Conservation (phyloP, 164 flowering plant species). For the Vitis cinerea region DNA sequence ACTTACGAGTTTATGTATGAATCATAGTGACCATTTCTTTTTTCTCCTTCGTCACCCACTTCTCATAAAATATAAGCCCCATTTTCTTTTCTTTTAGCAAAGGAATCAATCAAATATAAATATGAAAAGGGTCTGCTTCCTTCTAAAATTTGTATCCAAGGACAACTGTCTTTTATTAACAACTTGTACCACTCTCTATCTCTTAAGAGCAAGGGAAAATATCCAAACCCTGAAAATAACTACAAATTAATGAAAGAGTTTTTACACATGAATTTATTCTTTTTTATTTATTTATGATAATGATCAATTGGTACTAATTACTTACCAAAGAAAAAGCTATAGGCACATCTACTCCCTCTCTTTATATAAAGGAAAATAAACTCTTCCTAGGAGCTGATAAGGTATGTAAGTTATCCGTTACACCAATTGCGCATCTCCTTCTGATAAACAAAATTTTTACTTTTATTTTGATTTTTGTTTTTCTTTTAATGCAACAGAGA, state of each 20-base stretch:
- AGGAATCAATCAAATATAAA: conserved; percentile 9
- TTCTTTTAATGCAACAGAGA: not conserved
- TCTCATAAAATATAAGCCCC: conserved; percentile 5
- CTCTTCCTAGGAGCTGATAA: conserved; percentile 5
- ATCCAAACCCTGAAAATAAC: too few relatives aligned
- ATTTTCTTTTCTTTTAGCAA: conserved; percentile 3
- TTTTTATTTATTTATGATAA: too few relatives aligned
- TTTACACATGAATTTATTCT: too few relatives aligned
- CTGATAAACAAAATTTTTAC: conserved; percentile 4
- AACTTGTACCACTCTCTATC: conserved; percentile 20
- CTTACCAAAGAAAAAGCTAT: not conserved
- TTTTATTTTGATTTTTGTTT: not conserved
- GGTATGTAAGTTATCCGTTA: conserved; percentile 16
- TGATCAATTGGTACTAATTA: too few relatives aligned
- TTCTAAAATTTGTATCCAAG: conserved; percentile 13
- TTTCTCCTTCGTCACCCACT: conserved; percentile 16
- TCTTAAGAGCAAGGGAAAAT: not conserved
- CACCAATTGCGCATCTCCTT: conserved; percentile 12
- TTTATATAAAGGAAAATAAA: not conserved
- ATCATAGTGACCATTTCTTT: not conserved
- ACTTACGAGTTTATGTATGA: not conserved
- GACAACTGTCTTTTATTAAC: conserved; percentile 24
- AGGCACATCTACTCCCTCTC: conserved; percentile 5
- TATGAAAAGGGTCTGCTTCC: conserved; percentile 2
- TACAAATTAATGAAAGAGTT: too few relatives aligned